These are phyloP conservation scores for Apophysomyces trapeziformis DNA, from an alignment of 371 early-diverging fungal species.

Conservation along the genomic window DNA sequence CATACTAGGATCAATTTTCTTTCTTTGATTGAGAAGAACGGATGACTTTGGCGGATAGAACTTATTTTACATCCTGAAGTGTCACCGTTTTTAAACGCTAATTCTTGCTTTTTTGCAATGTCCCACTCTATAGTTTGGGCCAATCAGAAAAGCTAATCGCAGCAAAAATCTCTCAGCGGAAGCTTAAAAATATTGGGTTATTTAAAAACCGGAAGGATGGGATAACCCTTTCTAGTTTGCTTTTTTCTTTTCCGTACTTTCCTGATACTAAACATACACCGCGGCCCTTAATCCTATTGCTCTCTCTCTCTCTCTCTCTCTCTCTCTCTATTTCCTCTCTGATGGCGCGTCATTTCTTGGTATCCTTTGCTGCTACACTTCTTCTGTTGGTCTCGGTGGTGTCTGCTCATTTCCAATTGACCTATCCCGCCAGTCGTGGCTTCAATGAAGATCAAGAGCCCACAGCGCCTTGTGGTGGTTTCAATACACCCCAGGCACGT, in stretches of 20 bases:
- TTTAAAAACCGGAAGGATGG: neutral
- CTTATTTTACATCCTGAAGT: too few relatives aligned
- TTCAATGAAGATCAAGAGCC: slow-evolving; percentile 54
- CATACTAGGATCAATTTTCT: too few relatives aligned
- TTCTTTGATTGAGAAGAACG: too few relatives aligned
- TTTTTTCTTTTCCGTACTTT: neutral
- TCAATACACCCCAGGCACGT: slow-evolving; percentile 38
- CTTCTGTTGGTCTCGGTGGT: slow-evolving; percentile 17
- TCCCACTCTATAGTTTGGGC: too few relatives aligned
- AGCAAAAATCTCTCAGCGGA: too few relatives aligned
- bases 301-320: neutral
- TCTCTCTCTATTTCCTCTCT: neutral
- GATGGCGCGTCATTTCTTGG: slow-evolving; percentile 12
- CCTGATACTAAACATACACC: neutral
- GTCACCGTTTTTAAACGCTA: too few relatives aligned
- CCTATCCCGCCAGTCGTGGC: slow-evolving; percentile 60
- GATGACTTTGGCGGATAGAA: too few relatives aligned
- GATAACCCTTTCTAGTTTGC: too few relatives aligned
- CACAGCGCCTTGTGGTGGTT: slow-evolving; percentile 59
- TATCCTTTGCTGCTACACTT: neutral
- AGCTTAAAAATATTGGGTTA: neutral
- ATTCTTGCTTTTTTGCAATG: too few relatives aligned
- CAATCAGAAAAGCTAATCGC: too few relatives aligned
- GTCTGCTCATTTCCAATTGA: slow-evolving; percentile 53
- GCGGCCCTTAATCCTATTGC: neutral